Base-by-base conservation (phyloP, 2,329 filamentous ascomycete genomes). In the Cadophora sp. region DNA sequence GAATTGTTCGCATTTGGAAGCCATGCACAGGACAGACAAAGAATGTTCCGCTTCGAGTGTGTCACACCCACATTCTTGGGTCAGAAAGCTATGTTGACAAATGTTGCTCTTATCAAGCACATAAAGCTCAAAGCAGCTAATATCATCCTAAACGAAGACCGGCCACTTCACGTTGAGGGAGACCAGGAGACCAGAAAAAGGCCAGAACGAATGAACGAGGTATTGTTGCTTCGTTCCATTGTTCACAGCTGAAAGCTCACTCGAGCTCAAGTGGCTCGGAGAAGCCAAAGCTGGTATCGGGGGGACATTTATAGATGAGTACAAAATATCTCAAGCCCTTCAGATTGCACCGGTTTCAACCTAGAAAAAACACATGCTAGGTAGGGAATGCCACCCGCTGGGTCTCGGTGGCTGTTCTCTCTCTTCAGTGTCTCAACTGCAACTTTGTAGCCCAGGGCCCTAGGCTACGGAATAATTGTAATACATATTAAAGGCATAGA, bases 151-250 rank as follows among this genome's bases (percentile, higher is more conserved):
- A 55, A 22, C 30, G 51, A 55, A 2, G 48, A 61, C 36, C 24
- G 20, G 27, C 48, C 58, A 41, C n/a, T 56, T 61, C 30, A 62
- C 41, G 27, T 61, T 39, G 24, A 48, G 58, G 18, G 18, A 22
- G 39, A 66, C 56, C 20, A 24, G 45, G 39, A 33, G 16, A 20
- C 4, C 30, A 14, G n/a, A n/a, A n/a, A n/a, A n/a, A n/a, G n/a
- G n/a, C 36, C 39, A 47, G 55, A 53, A 48, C 45, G 45, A 59
- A 45, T 47, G 9, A n/a, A 51, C 20, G n/a, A n/a, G n/a, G n/a
- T n/a, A n/a, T n/a, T n/a, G n/a, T n/a, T n/a, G n/a, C n/a, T n/a
- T n/a, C n/a, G n/a, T n/a, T n/a, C n/a, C n/a, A n/a, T n/a, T n/a
- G n/a, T n/a, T n/a, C n/a, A n/a, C n/a, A n/a, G n/a, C n/a, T n/a